These are phyloP conservation scores for Bifiguratus adelaidae DNA, from an alignment of 192 early-diverging fungal genomes.

Conservation along the genomic window DNA sequence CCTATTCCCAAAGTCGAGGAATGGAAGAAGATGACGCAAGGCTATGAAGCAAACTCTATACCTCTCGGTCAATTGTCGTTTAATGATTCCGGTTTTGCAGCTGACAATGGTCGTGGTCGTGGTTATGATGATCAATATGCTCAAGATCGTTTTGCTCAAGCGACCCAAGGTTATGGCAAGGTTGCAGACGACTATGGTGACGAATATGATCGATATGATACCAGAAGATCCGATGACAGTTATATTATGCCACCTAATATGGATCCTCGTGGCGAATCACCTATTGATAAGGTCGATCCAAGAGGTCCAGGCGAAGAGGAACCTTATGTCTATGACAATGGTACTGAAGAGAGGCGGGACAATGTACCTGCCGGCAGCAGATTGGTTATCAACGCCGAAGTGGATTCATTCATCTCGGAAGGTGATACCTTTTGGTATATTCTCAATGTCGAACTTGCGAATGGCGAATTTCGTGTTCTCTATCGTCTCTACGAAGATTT, in stretches of 20 bases:
- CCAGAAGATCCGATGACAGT: background rate
- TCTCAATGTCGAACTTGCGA: slow-evolving; percentile 37
- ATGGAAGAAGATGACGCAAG: slow-evolving; percentile 52
- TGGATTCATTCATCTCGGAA: slow-evolving; percentile 57
- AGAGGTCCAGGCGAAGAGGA: background rate
- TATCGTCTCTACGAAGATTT: slow-evolving; percentile 74
- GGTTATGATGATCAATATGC: background rate
- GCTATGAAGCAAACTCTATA: slow-evolving; percentile 38
- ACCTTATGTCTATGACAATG: background rate
- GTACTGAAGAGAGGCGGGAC: slow-evolving; percentile 1
- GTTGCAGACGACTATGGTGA: background rate
- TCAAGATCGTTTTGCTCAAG: background rate
- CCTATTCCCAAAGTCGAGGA: slow-evolving; percentile 52
- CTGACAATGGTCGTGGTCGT: background rate
- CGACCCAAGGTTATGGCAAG: background rate
- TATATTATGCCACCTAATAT: background rate
- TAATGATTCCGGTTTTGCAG: background rate
- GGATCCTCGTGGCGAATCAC: no score
- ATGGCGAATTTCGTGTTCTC: slow-evolving; percentile 45
- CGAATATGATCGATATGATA: background rate
- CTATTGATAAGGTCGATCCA: background rate
- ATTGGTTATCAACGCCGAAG: slow-evolving; percentile 33
- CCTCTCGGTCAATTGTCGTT: slow-evolving; percentile 4
- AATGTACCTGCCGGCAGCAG: no score
- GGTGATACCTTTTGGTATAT: slow-evolving; percentile 66